Evolutionary conservation across 2,329 filamentous ascomycete species (phyloP), one percentile per base, ranked within the genome.

Genomic region (Penicillium paneum): DNA sequence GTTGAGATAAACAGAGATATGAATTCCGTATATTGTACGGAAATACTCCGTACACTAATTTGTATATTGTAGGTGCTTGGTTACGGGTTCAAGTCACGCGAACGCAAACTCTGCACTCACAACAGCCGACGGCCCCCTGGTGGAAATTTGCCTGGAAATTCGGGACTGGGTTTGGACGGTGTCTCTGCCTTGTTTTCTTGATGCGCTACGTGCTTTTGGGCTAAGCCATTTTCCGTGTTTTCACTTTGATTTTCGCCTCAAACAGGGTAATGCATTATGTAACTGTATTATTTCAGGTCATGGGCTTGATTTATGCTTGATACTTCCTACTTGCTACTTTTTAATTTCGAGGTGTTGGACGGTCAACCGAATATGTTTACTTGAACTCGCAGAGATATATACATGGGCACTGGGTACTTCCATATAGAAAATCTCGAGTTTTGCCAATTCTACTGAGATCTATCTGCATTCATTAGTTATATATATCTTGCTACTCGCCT

Each of bases 141-240:
- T 54, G 46, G 47, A 52, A 45, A 49, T 29, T 29, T 15, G 10
- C 15, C 21, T 19, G 19, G 47, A 61, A 49, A 51, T 42, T 48
- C 50, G 54, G 61, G 60, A 61, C 58, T 59, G 52, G 51, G 48
- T 49, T 54, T 44, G 26, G 21, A 17, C 12, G 29, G 26, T 17
- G 17, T 31, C 24, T 43, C 49, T 64, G 56, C 61, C 61, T 59
- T 64, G 57, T 58, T 64, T 61, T 57, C 47, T 35, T 36, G 43
- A 41, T 52, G 36, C 54, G 46, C 55, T 55, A 54, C 34, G 45
- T 19, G 46, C 17, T 13, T 13, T n/a, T 13, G 10, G 10, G 29
- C 28, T 44, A 43, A 44, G 40, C 39, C 48, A 50, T 24, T 29
- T 49, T 49, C 15, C 39, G 6, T 34, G 24, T 32, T 36, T 39